Base-by-base conservation (phyloP, 2,329 filamentous ascomycete species). In the Thielaviopsis musarum region DNA sequence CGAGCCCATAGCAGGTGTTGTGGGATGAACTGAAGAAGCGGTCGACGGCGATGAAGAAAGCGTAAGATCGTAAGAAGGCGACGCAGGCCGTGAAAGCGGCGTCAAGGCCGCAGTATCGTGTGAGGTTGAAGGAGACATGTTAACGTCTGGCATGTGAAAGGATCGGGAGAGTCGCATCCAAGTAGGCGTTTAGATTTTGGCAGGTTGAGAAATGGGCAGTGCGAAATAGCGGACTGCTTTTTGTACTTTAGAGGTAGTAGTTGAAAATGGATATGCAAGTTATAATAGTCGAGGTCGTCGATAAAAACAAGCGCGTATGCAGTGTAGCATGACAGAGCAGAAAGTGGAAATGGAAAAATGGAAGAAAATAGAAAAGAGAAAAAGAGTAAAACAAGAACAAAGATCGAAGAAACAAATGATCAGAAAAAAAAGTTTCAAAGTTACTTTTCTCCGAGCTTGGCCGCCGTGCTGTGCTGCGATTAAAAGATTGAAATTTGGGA, bases 1-100 rank as follows among this genome's bases (percentile, higher is more conserved):
- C 28, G 48, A 49, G 34, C 48, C 26, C 58, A 60, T 60, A 12
- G n/a, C 56, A 15, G 58, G 58, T 5, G 54, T 60, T 52, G 48
- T 22, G n/a, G 58, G 58, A 22, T 56, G 54, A 12, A 48, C 57
- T 22, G 60, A 56, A 19, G 54, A 59, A 15, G 57, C 48, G 15
- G 54, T 34, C 5, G 60, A 62, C 4, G 57, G 60, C 6, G 60
- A 57, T 2, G 54, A 57, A 49, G 49, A 38, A 38, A 62, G 57
- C 41, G 53, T 53, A 28, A 54, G 57, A 24, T 57, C 56, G 48
- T 52, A 58, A 22, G 54, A 54, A 38, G 57, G 54, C 24, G 60
- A 59, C 17, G 57, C 41, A n/a, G 60, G 19, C 51, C 54, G 54
- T 26, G 60, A 62, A n/a, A 38, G 22, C 24, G 34, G 28, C 26